Evolutionary conservation across 352 stramenopile species (phyloP).

Genomic region (Phytophthora tentaculata): DNA sequence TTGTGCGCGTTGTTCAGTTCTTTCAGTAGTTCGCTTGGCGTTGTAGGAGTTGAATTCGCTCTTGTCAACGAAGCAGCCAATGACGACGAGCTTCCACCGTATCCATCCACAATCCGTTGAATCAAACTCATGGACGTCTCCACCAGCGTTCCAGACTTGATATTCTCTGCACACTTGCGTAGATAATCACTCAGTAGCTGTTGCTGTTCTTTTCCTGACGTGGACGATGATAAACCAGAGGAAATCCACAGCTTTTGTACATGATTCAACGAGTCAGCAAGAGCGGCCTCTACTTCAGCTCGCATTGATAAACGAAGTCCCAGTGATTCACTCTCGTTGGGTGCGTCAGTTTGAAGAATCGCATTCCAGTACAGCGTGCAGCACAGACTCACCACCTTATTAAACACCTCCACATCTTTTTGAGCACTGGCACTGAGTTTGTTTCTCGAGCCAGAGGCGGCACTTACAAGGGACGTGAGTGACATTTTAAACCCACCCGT

Average conservation of each 20-base stretch:
- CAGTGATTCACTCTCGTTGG: slow-evolving; percentile 14
- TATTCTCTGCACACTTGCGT: slow-evolving; percentile 74
- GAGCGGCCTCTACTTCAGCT: slow-evolving; percentile 57
- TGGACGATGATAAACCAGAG: slow-evolving; percentile 47
- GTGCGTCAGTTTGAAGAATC: slow-evolving; percentile 48
- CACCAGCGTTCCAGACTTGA: slow-evolving; percentile 56
- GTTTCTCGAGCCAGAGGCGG: slow-evolving; percentile 54
- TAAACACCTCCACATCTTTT: slow-evolving; percentile 75
- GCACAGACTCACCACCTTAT: slow-evolving; percentile 75
- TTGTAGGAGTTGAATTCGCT: slow-evolving; percentile 38
- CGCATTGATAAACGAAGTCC: slow-evolving; percentile 44
- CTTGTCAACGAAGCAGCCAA: slow-evolving; percentile 49
- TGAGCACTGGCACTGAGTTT: slow-evolving; percentile 53
- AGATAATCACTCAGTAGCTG: slow-evolving; percentile 78
- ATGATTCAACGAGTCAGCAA: slow-evolving; percentile 77
- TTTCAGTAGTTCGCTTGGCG: slow-evolving; percentile 67
- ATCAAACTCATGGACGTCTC: slow-evolving; percentile 85
- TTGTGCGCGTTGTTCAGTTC: slow-evolving; percentile 67
- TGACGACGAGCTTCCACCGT: slow-evolving; percentile 37
- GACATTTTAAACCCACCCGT: slow-evolving; percentile 74
- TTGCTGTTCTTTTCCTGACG: slow-evolving; percentile 74
- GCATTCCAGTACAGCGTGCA: slow-evolving; percentile 85
- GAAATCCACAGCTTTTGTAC: slow-evolving; percentile 71
- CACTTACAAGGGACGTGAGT: slow-evolving; percentile 67
- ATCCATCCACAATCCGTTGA: slow-evolving; percentile 67